These are phyloP conservation scores for Dryas alaskensis DNA, from an alignment of 306 rosid genomes.

Conservation along the genomic window DNA sequence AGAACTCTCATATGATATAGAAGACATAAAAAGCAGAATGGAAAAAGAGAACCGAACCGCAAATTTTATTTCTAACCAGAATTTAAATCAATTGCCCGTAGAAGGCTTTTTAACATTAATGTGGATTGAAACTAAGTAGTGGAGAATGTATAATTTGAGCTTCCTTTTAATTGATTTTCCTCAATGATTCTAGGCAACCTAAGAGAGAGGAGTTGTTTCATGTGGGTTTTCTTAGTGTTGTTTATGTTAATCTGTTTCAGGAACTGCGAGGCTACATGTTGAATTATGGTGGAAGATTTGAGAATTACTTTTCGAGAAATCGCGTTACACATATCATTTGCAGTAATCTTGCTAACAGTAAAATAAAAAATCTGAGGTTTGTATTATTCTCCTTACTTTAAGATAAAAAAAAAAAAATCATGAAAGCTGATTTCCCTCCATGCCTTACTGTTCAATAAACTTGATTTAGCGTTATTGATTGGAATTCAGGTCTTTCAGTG, in stretches of 20 bases:
- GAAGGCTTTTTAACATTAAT: neutral
- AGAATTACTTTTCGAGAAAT: conserved; percentile 83
- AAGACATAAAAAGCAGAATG: neutral
- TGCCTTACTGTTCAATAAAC: neutral
- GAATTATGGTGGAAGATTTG: conserved; percentile 74
- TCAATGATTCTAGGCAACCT: neutral
- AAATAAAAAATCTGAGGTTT: conserved; percentile 78
- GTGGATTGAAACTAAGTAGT: neutral
- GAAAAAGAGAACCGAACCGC: neutral
- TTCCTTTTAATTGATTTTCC: neutral
- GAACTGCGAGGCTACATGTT: conserved; percentile 80
- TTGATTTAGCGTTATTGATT: conserved; percentile 30
- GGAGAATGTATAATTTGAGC: neutral
- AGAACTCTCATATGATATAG: neutral
- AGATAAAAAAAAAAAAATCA: neutral
- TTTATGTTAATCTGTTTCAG: conserved; percentile 41
- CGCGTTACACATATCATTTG: conserved; percentile 85
- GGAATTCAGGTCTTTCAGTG: conserved; percentile 71
- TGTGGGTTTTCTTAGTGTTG: neutral
- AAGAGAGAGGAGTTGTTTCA: neutral
- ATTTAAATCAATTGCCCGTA: neutral
- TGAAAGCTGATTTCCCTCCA: neutral
- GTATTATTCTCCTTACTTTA: conserved; percentile 6
- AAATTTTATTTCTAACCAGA: neutral
- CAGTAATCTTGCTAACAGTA: conserved; percentile 75